phyloP scores from a whole-genome alignment of 2,329 filamentous ascomycete species.

The Alternaria longipes region DNA sequence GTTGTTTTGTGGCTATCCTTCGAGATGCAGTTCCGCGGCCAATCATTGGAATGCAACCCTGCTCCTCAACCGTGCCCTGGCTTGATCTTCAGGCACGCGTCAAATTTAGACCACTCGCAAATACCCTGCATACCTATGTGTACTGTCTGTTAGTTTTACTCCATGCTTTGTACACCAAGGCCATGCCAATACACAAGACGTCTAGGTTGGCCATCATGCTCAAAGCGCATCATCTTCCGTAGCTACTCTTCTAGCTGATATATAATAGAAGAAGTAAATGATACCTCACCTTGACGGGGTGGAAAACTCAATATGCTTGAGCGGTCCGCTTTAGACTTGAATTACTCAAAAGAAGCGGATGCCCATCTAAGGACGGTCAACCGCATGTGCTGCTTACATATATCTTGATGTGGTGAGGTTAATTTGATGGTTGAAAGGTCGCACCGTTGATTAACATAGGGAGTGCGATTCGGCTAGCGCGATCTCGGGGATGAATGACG shows the following conservation, averaged over 20 bases:
- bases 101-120: not conserved
- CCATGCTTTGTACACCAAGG: not conserved
- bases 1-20: not conserved
- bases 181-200: not conserved
- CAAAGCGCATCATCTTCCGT: too few species aligned
- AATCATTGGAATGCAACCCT: not conserved
- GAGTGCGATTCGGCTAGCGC: conserved; percentile 23
- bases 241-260: not conserved
- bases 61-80: not conserved
- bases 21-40: not conserved
- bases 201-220: not conserved
- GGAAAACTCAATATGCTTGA: not conserved
- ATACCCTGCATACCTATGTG: not conserved
- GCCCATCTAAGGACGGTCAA: not conserved
- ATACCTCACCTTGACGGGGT: not conserved
- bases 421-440: not conserved
- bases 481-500: conserved; percentile 41
- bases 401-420: not conserved
- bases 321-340: not conserved
- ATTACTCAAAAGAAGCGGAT: not conserved
- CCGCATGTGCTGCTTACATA: not conserved
- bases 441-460: not conserved
- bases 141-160: not conserved
- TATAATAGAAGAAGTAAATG: not conserved
- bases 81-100: conserved; percentile 10